These are phyloP conservation scores for Trametes meyenii DNA, from an alignment of 768 basidiomycete genomes.

Conservation along the genomic window DNA sequence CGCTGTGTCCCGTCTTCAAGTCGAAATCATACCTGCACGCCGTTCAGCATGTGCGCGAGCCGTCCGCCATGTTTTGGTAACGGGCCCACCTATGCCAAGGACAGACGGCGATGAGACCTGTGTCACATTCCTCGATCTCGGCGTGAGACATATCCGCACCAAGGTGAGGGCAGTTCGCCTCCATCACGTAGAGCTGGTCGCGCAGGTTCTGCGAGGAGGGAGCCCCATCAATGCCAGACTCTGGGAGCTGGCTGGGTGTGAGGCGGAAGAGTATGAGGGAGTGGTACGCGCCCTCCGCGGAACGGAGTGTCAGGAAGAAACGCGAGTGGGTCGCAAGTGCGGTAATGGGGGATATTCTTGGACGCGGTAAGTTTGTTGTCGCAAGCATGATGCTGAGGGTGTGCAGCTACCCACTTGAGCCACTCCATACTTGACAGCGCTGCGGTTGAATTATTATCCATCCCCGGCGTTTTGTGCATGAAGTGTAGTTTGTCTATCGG, in stretches of 20 bases:
- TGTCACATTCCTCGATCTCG: constrained; percentile 71
- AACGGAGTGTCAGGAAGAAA: constrained; percentile 62
- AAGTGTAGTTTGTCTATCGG: too few species aligned
- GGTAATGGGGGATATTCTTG: constrained; percentile 48
- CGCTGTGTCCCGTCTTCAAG: constrained; percentile 67
- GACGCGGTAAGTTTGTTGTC: not conserved
- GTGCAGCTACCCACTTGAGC: too few species aligned
- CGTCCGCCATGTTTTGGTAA: not conserved
- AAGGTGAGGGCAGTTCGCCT: constrained; percentile 78
- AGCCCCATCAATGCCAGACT: constrained; percentile 14
- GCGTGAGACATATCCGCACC: constrained; percentile 82
- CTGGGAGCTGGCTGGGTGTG: constrained; percentile 35
- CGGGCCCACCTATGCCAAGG: constrained; percentile 67
- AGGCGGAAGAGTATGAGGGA: constrained; percentile 69
- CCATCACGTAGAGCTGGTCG: constrained; percentile 73
- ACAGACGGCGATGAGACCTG: constrained; percentile 64
- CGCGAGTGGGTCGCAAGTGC: constrained; percentile 58
- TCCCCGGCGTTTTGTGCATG: too few species aligned
- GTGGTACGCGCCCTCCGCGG: constrained; percentile 58
- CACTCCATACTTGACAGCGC: too few species aligned
- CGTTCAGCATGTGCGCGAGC: not conserved
- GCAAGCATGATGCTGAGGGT: too few species aligned
- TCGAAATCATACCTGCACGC: constrained; percentile 72
- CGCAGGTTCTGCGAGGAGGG: constrained; percentile 3
- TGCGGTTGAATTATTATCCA: too few species aligned